Base-by-base conservation (phyloP, 768 basidiomycete species). In the Hypholoma sublateritium region DNA sequence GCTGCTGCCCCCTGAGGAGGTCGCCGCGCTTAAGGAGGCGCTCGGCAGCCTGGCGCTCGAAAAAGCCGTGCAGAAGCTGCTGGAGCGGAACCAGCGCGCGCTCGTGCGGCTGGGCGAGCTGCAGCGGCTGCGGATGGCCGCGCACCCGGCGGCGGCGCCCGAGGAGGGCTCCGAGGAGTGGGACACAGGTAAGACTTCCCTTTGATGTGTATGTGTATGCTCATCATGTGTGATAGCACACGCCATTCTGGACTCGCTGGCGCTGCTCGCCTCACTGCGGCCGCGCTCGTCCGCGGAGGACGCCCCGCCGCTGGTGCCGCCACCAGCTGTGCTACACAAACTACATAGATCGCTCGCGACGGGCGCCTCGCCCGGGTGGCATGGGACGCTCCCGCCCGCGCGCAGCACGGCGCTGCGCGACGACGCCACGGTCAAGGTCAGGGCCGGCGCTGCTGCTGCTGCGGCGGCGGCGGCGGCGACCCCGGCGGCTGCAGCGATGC, bases 111-210 rank as follows among this genome's bases (percentile, higher is more conserved):
- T 94, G 13, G 85, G 85, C 61, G 80, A 84, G 61, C 74, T 93
- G 47, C 91, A 93, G 65, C 73, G 71, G 17, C 66, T 70, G 53
- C 82, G 91, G 11, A 66, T 89, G 28, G 75, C 75, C 14, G 70
- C 71, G 11, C 77, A 77, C 21, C 77, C 76, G 13, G 77, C 75
- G 80, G 75, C 52, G 56, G 58, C 11, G 83, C 84, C 3, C 80
- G 85, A 66, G 81, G 85, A 65, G 28, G 87, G 79, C 34, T 88
- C 88, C 11, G 91, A 92, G 69, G 91, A 94, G 68, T 91, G 88
- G 88, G 86, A 90, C 61, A 83, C 82, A 58, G 92, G 91, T 92
- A 65, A 61, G 86, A 34, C 49, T 45, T 51, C 35, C 41, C 41
- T 53, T 36, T 57, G 58, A 52, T 22, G 45, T 55, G 51, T 48